Evolutionary conservation across 495 filamentous ascomycete species (phyloP).

Genomic region (Penicillium cosmopolitanum): DNA sequence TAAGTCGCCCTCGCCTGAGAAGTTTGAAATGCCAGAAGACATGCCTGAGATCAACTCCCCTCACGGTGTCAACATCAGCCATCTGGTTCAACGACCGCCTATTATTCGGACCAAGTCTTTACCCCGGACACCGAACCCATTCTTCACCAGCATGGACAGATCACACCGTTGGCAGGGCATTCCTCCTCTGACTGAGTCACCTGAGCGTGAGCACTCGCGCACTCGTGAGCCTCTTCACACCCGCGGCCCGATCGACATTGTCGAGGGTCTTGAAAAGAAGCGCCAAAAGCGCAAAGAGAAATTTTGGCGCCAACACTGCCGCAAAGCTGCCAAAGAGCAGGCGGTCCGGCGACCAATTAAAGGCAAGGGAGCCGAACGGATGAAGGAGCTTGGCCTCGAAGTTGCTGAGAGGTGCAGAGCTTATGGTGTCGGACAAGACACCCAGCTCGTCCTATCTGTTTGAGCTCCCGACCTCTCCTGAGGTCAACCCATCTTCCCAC

Average conservation of each 20-base stretch:
- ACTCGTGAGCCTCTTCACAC: slow-evolving; percentile 54
- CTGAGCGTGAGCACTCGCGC: slow-evolving; percentile 44
- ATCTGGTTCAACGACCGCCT: slow-evolving; percentile 63
- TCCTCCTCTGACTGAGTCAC: slow-evolving; percentile 32
- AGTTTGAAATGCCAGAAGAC: slow-evolving; percentile 37
- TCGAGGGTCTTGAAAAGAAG: slow-evolving; percentile 93
- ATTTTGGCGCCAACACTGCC: slow-evolving; percentile 81
- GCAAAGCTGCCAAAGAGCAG: slow-evolving; percentile 66
- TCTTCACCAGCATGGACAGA: slow-evolving; percentile 51
- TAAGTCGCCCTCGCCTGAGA: slow-evolving; percentile 28
- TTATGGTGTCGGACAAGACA: slow-evolving; percentile 59
- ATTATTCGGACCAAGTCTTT: slow-evolving; percentile 77
- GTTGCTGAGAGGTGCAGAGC: slow-evolving; percentile 75
- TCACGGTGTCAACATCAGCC: slow-evolving; percentile 55
- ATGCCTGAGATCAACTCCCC: slow-evolving; percentile 27
- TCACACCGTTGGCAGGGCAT: slow-evolving; percentile 44
- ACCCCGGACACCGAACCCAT: slow-evolving; percentile 71
- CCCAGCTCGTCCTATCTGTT: slow-evolving; percentile 82
- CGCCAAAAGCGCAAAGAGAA: slow-evolving; percentile 89
- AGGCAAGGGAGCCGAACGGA: slow-evolving; percentile 88
- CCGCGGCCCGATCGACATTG: slow-evolving; percentile 92
- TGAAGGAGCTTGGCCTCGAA: slow-evolving; percentile 89
- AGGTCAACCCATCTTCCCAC: slow-evolving; percentile 25
- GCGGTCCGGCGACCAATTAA: slow-evolving; percentile 61
- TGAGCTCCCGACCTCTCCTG: slow-evolving; percentile 41